Conservation (phyloP, 225 moss, liverwort and hornwort genomes). For the Sphagnum contortum region DNA sequence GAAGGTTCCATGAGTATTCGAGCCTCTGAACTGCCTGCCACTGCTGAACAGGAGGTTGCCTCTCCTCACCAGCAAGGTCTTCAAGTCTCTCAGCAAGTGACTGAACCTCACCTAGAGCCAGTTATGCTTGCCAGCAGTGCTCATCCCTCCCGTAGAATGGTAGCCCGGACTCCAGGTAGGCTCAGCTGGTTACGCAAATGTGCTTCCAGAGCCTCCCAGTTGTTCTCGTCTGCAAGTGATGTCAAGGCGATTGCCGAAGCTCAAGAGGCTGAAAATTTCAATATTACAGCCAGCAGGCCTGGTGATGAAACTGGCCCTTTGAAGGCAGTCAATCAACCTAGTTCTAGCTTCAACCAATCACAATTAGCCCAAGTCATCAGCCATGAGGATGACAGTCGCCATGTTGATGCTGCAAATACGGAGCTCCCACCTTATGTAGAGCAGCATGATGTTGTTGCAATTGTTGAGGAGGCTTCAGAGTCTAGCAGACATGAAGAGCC, state of each 20-base stretch:
- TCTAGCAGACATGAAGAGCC: constrained; percentile 17
- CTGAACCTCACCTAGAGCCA: constrained; percentile 15
- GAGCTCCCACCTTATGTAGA: constrained; percentile 16
- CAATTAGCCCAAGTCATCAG: constrained; percentile 68
- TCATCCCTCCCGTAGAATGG: constrained; percentile 35
- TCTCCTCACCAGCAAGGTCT: constrained; percentile 37
- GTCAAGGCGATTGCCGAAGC: constrained; percentile 14
- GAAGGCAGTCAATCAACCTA: constrained; percentile 31
- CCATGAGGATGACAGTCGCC: constrained; percentile 22
- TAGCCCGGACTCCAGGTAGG: constrained; percentile 48
- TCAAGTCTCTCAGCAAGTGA: constrained; percentile 18
- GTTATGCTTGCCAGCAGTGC: constrained; percentile 26
- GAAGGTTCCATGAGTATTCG: constrained; percentile 74
- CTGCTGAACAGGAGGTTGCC: constrained; percentile 67
- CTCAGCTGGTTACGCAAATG: constrained; percentile 50
- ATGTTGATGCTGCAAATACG: constrained; percentile 52
- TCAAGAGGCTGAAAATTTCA: constrained; percentile 11
- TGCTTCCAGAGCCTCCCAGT: constrained; percentile 32
- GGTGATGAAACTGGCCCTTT: constrained; percentile 14
- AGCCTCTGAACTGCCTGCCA: constrained; percentile 45
- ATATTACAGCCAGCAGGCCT: not conserved
- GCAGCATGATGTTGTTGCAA: constrained; percentile 12
- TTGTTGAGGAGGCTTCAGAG: constrained; percentile 29
- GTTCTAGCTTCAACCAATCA: constrained; percentile 79
- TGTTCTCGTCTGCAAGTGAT: constrained; percentile 27